Evolutionary conservation across 805 yeast species (phyloP).

Genomic region (Cyberlindnera bimundalis): DNA sequence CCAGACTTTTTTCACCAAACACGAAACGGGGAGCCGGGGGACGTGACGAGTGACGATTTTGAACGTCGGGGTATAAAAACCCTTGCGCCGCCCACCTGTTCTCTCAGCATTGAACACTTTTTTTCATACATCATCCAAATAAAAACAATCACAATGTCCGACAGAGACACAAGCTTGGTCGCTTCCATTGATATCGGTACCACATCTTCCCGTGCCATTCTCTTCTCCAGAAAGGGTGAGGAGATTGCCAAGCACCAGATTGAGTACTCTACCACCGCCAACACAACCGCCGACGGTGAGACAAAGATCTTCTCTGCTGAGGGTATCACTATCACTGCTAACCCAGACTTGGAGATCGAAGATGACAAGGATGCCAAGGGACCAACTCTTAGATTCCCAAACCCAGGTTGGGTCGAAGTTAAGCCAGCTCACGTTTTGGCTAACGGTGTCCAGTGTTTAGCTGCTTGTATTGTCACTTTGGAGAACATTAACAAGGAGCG

Average conservation of each 20-base stretch:
- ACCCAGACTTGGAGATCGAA: constrained; percentile 57
- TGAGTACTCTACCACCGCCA: constrained; percentile 77
- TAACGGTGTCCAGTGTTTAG: constrained; percentile 77
- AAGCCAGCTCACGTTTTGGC: constrained; percentile 80
- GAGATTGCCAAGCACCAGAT: constrained; percentile 89
- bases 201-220: constrained; percentile 84
- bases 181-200: constrained; percentile 90
- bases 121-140: background rate
- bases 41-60: constrained; percentile 3
- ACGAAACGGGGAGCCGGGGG: constrained; percentile 3
- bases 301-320: constrained; percentile 65
- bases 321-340: constrained; percentile 64
- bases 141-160: constrained; percentile 19
- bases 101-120: background rate
- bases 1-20: constrained; percentile 13
- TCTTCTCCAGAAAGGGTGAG: constrained; percentile 67
- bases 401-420: constrained; percentile 93
- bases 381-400: constrained; percentile 74
- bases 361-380: constrained; percentile 42
- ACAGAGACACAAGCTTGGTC: constrained; percentile 32
- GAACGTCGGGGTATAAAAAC: constrained; percentile 7
- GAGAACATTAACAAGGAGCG: constrained; percentile 53
- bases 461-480: constrained; percentile 56
- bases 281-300: constrained; percentile 42
- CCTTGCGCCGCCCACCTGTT: background rate